Evolutionary conservation across 495 filamentous ascomycete genomes (phyloP).

Genomic region (Diplogelasinospora grovesii): DNA sequence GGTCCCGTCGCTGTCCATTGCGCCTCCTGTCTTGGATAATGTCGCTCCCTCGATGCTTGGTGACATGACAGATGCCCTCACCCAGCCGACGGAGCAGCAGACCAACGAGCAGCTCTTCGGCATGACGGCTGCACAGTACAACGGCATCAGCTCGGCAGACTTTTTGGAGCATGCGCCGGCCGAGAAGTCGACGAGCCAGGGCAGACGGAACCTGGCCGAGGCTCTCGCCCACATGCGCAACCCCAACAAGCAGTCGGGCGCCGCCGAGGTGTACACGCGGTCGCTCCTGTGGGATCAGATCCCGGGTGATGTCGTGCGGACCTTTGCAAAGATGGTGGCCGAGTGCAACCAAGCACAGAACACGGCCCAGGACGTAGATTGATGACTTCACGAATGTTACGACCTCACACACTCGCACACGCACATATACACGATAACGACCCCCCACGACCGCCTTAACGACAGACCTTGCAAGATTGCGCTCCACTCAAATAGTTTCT

Average conservation of each 20-base stretch:
- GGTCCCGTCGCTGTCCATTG: constrained; percentile 43
- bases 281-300: constrained; percentile 93
- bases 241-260: constrained; percentile 56
- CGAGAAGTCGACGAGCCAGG: constrained; percentile 43
- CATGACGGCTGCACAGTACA: constrained; percentile 82
- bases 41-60: constrained; percentile 61
- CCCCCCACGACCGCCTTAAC: constrained; percentile 8
- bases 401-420: constrained; percentile 7
- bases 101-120: constrained; percentile 85
- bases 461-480: constrained; percentile 1
- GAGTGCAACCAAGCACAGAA: constrained; percentile 44
- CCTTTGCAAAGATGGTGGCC: constrained; percentile 85
- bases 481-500: constrained; percentile 2
- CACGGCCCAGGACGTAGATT: constrained; percentile 34
- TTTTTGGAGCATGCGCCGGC: constrained; percentile 48
- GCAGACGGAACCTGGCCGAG: constrained; percentile 71
- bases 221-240: constrained; percentile 73
- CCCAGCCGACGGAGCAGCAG: constrained; percentile 74
- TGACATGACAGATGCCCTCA: constrained; percentile 65
- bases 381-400: constrained; percentile 16
- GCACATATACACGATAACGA: constrained; percentile 14
- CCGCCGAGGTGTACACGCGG: constrained; percentile 83
- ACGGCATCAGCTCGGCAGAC: constrained; percentile 67
- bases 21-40: constrained; percentile 45
- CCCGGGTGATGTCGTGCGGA: constrained; percentile 81